Conservation (phyloP, 2,329 filamentous ascomycete species). For the Phialophora macrospora region DNA sequence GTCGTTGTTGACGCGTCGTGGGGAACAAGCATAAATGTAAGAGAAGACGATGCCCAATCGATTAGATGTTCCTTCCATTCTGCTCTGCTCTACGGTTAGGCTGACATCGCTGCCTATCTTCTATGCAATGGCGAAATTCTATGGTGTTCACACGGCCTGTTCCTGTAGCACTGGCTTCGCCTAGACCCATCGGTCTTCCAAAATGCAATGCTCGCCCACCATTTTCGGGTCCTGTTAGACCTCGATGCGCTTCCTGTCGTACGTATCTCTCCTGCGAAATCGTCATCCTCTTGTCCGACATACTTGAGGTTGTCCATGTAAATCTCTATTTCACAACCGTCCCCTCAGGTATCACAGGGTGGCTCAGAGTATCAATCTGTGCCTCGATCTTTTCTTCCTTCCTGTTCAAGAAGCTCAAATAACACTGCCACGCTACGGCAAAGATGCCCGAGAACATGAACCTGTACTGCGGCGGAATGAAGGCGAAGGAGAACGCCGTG, state of each 20-base stretch:
- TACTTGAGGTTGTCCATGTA: neutral
- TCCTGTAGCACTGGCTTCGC: neutral
- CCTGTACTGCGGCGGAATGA: conserved; percentile 76
- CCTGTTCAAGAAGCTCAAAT: conserved; percentile 64
- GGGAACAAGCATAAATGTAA: conserved; percentile 3
- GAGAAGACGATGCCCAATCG: conserved; percentile 25
- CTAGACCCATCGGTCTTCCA: neutral
- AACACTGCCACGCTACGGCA: conserved; percentile 91
- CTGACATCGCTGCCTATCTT: conserved; percentile 13
- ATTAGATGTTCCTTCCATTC: conserved; percentile 8
- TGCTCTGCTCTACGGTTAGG: conserved; percentile 9
- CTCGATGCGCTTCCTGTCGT: neutral
- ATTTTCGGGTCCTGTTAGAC: neutral
- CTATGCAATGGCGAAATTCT: neutral
- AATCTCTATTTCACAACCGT: conserved; percentile 17
- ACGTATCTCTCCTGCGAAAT: neutral
- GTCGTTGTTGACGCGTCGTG: conserved; percentile 28
- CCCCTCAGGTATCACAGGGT: conserved; percentile 25
- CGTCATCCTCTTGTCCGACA: neutral
- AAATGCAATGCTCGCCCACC: neutral
- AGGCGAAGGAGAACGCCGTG: conserved; percentile 85
- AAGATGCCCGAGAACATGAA: conserved; percentile 79
- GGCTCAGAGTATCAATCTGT: conserved; percentile 26
- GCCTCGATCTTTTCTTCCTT: conserved; percentile 38
- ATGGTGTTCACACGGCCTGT: neutral